phyloP scores from a whole-genome alignment of 2,329 filamentous ascomycete genomes.

The Lithohypha guttulata region DNA sequence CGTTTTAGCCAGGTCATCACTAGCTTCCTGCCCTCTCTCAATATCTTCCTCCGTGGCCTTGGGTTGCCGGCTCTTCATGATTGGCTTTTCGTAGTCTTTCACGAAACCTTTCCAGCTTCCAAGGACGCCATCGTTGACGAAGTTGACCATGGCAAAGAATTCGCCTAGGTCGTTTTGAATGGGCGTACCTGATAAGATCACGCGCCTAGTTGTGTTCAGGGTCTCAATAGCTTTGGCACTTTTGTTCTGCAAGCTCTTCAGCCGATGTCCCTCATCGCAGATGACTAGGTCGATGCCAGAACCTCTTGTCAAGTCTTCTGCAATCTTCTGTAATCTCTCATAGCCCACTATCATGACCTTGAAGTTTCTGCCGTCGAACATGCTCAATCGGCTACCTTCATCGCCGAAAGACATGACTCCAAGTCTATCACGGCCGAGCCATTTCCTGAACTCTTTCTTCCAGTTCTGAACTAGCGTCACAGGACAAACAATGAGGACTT shows the following conservation, averaged over 20 bases:
- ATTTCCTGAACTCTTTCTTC: conserved; percentile 62
- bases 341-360: conserved; percentile 65
- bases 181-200: conserved; percentile 57
- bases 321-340: conserved; percentile 55
- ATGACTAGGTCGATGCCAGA: conserved; percentile 57
- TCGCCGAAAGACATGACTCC: conserved; percentile 57
- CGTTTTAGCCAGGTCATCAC: conserved; percentile 51
- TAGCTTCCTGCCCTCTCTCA: conserved; percentile 52
- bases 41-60: conserved; percentile 50
- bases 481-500: conserved; percentile 62
- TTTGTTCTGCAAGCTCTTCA: conserved; percentile 61
- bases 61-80: conserved; percentile 53
- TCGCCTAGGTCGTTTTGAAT: conserved; percentile 59
- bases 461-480: conserved; percentile 64
- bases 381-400: conserved; percentile 49
- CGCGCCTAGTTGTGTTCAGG: conserved; percentile 48
- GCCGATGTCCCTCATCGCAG: conserved; percentile 57
- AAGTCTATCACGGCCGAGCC: conserved; percentile 59
- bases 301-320: conserved; percentile 54
- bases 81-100: conserved; percentile 53
- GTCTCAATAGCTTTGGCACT: conserved; percentile 55
- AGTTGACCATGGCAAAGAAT: conserved; percentile 58
- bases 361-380: conserved; percentile 60
- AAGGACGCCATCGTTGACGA: conserved; percentile 56
- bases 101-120: conserved; percentile 54